A percentile compares a stretch with the other conserved stretches of the same genome.
These are phyloP conservation scores for Exophiala sp. DNA, from an alignment of 2,329 filamentous ascomycete species.

Conservation along the genomic window DNA sequence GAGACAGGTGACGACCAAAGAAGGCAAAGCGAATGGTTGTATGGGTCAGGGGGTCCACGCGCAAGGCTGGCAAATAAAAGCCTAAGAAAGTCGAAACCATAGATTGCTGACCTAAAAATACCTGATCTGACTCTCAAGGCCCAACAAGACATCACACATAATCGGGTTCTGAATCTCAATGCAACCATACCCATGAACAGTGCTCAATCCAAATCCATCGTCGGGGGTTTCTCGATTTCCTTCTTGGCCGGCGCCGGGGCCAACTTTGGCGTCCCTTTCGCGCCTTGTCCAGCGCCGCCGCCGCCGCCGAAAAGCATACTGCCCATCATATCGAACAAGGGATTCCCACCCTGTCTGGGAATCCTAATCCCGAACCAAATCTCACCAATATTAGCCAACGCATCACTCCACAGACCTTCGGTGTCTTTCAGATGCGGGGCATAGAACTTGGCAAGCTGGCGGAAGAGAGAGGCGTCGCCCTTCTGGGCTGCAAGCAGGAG, in stretches of 20 bases:
- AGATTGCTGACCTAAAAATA: too few relatives aligned
- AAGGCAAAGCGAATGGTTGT: too few relatives aligned
- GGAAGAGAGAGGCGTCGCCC: conserved; percentile 69
- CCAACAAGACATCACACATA: too few relatives aligned
- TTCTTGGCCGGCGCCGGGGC: conserved; percentile 9
- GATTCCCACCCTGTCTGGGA: conserved; percentile 75
- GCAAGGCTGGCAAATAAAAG: too few relatives aligned
- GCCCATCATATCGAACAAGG: conserved; percentile 96
- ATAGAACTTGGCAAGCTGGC: conserved; percentile 77
- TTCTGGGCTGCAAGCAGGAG: conserved; percentile 78
- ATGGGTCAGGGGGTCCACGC: too few relatives aligned
- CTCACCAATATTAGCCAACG: conserved; percentile 81
- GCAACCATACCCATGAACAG: too few relatives aligned
- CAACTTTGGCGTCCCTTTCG: conserved; percentile 37
- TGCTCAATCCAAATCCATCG: conserved; percentile 42
- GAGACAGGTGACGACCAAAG: too few relatives aligned
- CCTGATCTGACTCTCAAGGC: too few relatives aligned
- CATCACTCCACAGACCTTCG: conserved; percentile 65
- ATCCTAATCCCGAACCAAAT: conserved; percentile 94
- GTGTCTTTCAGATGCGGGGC: conserved; percentile 69
- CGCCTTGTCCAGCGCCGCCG: conserved; percentile 37
- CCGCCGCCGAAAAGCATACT: conserved; percentile 76
- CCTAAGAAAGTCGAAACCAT: too few relatives aligned
- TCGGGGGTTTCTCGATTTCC: conserved; percentile 32
- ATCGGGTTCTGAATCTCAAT: background rate